Conservation (phyloP, 2,329 filamentous ascomycete species). For the Alternaria sp. region DNA sequence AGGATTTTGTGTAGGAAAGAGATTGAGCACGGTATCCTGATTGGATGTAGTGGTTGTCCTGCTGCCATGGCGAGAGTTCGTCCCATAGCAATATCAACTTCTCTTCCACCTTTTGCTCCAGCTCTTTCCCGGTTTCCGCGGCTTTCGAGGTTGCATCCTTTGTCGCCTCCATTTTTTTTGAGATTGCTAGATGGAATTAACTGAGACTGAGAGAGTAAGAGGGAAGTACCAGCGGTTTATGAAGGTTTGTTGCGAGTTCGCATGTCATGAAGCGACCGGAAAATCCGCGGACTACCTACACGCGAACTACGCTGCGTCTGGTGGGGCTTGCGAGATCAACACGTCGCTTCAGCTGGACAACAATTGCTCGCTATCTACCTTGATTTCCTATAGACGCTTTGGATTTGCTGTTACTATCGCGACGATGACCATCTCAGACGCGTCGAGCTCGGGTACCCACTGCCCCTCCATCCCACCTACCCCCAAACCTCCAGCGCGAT, state of each 20-base stretch:
- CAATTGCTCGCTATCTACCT: background rate
- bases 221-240: background rate
- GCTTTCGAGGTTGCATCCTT: conserved; percentile 31
- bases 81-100: conserved; percentile 60
- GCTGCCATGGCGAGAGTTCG: conserved; percentile 57
- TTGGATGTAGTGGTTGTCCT: conserved; percentile 74
- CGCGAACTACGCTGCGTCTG: conserved; percentile 13
- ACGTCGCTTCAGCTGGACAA: background rate
- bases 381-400: background rate
- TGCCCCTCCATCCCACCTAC: conserved; percentile 37
- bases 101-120: conserved; percentile 52
- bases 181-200: background rate
- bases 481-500: conserved; percentile 36
- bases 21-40: conserved; percentile 71
- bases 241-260: background rate
- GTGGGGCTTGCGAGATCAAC: conserved; percentile 18
- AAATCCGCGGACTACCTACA: background rate
- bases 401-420: background rate
- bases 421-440: conserved; percentile 5
- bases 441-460: conserved; percentile 22
- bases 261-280: conserved; percentile 8
- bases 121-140: conserved; percentile 32
- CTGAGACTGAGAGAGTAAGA: background rate
- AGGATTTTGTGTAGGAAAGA: conserved; percentile 66
- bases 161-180: conserved; percentile 36